Conservation (phyloP, 1,284 basidiomycete genomes). For the Neotropicomus parvogracilis region DNA sequence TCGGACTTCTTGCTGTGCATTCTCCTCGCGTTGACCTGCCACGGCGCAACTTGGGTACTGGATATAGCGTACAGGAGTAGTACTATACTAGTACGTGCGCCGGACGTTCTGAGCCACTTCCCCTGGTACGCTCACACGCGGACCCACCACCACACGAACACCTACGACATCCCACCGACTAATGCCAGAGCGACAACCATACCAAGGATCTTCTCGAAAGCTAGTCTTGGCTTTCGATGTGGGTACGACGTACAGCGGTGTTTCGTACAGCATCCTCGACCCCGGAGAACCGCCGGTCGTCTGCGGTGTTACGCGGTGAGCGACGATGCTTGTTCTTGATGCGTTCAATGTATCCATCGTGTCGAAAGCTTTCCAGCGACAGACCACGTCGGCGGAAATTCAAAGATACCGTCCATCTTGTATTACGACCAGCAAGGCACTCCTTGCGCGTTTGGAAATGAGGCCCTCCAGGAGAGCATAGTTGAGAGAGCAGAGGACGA, state of each 20-base stretch:
- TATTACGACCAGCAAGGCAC: slow-evolving; percentile 45
- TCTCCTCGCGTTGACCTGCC: slow-evolving; percentile 20
- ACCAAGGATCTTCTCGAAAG: slow-evolving; percentile 36
- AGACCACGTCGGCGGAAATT: slow-evolving; percentile 49
- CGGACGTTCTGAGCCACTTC: too few species aligned
- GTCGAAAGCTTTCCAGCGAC: slow-evolving; percentile 48
- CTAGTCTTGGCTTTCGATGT: slow-evolving; percentile 50
- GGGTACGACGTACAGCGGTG: slow-evolving; percentile 50
- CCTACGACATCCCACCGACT: not conserved
- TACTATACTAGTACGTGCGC: too few species aligned
- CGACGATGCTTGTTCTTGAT: not conserved
- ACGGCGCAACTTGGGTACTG: slow-evolving; percentile 3
- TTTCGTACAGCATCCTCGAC: slow-evolving; percentile 44
- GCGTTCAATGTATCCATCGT: not conserved
- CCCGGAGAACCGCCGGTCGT: slow-evolving; percentile 46
- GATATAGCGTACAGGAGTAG: not conserved
- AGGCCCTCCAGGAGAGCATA: slow-evolving; percentile 42
- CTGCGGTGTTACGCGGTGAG: slow-evolving; percentile 41
- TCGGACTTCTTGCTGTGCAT: slow-evolving; percentile 9
- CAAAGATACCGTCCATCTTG: slow-evolving; percentile 54
- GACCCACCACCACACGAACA: slow-evolving; percentile 8
- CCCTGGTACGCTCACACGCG: not conserved
- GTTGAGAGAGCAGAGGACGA: slow-evolving; percentile 46
- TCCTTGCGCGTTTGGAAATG: slow-evolving; percentile 48
- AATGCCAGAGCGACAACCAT: slow-evolving; percentile 34